Evolutionary conservation across 768 basidiomycete genomes (phyloP).

Genomic region (Lactarius quietus): DNA sequence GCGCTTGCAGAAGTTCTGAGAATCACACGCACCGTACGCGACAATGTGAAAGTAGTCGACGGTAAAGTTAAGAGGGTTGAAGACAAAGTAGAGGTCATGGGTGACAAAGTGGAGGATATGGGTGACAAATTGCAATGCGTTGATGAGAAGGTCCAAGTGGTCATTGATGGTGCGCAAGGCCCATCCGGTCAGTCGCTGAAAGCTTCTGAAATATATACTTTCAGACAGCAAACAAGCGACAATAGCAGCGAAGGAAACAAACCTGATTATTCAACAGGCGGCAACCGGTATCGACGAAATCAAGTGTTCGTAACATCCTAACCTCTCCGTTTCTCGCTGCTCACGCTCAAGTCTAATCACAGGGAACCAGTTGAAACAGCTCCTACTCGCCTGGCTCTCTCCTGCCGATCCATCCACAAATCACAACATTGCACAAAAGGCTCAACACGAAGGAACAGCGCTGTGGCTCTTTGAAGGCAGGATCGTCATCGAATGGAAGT

Average conservation of each 20-base stretch:
- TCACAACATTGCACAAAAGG: neutral
- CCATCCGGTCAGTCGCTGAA: neutral
- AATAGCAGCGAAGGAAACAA: neutral
- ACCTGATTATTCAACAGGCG: neutral
- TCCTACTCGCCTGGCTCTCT: neutral
- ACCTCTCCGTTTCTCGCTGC: neutral
- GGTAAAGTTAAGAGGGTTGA: too few relatives aligned
- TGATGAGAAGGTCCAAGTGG: too few relatives aligned
- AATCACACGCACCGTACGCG: too few relatives aligned
- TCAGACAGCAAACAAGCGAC: neutral
- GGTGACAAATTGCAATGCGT: too few relatives aligned
- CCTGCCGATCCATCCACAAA: neutral
- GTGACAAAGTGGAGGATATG: too few relatives aligned
- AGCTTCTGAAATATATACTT: neutral
- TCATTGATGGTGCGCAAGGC: neutral
- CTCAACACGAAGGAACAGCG: neutral
- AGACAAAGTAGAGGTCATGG: too few relatives aligned
- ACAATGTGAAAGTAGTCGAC: too few relatives aligned
- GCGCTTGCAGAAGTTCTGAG: too few relatives aligned
- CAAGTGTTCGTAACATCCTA: neutral
- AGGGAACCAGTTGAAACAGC: neutral
- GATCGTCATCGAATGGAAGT: neutral
- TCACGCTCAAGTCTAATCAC: too few relatives aligned
- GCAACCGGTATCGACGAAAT: neutral
- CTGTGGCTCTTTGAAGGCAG: neutral